A percentile compares a stretch with the other conserved stretches of the same genome.
Evolutionary conservation across 768 basidiomycete species (phyloP).

Genomic region (Suillus brevipes): DNA sequence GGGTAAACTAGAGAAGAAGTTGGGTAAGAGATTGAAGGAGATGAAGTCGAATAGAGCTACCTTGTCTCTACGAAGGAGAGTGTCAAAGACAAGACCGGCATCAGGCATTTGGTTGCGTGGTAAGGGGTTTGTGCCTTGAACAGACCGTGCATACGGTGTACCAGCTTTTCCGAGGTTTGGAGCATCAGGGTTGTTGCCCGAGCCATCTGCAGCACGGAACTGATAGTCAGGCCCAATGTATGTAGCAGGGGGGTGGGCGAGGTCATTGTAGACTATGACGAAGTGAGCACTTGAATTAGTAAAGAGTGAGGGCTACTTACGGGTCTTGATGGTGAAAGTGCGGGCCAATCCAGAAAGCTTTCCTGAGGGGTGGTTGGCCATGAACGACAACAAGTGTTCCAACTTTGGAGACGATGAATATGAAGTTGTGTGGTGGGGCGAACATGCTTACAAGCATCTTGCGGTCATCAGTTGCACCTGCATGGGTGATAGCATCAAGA

Average conservation of each 20-base stretch:
- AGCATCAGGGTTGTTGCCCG: slow-evolving; percentile 66
- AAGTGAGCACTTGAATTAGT: background rate
- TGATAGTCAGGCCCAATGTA: slow-evolving; percentile 61
- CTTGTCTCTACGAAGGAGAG: slow-evolving; percentile 69
- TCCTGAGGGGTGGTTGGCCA: slow-evolving; percentile 58
- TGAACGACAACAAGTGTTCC: slow-evolving; percentile 65
- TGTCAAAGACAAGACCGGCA: slow-evolving; percentile 78
- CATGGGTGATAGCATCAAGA: slow-evolving; percentile 60
- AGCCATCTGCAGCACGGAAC: slow-evolving; percentile 77
- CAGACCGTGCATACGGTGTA: slow-evolving; percentile 80
- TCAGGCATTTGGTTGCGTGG: slow-evolving; percentile 74
- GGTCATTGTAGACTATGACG: slow-evolving; percentile 72
- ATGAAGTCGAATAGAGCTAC: slow-evolving; percentile 31
- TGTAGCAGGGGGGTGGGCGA: slow-evolving; percentile 76
- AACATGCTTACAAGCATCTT: slow-evolving; percentile 61
- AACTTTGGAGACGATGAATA: slow-evolving; percentile 44
- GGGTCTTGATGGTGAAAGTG: slow-evolving; percentile 45
- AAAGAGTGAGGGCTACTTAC: slow-evolving; percentile 42
- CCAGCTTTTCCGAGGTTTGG: slow-evolving; percentile 80
- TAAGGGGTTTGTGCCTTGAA: slow-evolving; percentile 66
- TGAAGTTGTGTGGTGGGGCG: background rate
- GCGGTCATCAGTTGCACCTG: slow-evolving; percentile 70
- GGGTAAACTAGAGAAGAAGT: slow-evolving; percentile 51
- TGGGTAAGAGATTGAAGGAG: slow-evolving; percentile 6
- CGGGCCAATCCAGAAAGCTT: slow-evolving; percentile 40